Conservation (phyloP, 176 grass and related monocot genomes). For the Lolium multiflorum region DNA sequence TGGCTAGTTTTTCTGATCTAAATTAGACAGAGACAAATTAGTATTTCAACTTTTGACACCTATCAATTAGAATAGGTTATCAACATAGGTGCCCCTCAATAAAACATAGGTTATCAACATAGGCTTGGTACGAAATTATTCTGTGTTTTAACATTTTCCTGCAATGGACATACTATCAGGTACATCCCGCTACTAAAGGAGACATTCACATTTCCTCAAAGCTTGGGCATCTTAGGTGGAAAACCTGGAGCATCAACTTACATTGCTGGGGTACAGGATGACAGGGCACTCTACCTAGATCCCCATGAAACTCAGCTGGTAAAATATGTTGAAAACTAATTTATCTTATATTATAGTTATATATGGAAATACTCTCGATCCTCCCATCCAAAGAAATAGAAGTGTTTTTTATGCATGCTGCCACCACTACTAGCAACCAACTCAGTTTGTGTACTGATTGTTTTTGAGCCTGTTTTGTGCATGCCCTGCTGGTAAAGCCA, state of each 20-base stretch:
- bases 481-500: background rate
- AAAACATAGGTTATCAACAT: background rate
- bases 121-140: conserved; percentile 15
- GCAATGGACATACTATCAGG: conserved; percentile 48
- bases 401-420: background rate
- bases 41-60: background rate
- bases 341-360: too few species aligned
- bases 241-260: conserved; percentile 96
- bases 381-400: conserved; percentile 19
- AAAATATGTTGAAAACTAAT: conserved; percentile 29
- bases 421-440: conserved; percentile 1
- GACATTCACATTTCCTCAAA: conserved; percentile 96
- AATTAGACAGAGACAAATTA: background rate
- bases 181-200: conserved; percentile 93
- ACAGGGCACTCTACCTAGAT: conserved; percentile 89
- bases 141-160: conserved; percentile 24
- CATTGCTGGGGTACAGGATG: conserved; percentile 93
- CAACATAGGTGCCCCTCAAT: background rate
- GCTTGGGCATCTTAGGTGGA: conserved; percentile 97
- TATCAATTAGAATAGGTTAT: conserved; percentile 16
- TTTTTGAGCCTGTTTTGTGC: background rate
- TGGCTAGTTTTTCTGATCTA: conserved; percentile 25
- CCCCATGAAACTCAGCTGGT: conserved; percentile 94
- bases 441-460: background rate
- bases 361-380: background rate